Evolutionary conservation across 1,284 basidiomycete genomes (phyloP), one percentile per base, ranked within the genome.

Genomic region (Chiua sp.): DNA sequence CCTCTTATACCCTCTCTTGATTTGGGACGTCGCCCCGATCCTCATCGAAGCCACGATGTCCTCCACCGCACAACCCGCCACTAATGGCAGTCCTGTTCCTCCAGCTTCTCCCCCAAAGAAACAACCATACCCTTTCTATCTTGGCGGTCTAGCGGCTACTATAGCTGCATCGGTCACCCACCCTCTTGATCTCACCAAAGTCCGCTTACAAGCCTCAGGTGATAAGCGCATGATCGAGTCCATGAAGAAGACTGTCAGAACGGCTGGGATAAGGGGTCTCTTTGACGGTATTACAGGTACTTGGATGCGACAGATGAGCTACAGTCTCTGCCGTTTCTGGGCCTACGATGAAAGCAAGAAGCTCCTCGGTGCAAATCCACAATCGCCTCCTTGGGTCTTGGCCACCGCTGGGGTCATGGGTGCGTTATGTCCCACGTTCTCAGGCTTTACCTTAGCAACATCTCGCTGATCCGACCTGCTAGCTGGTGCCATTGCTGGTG

Each of bases 271-370:
- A 37, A 82, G 88, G 51, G 94, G 94, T 1, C 80, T 95, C 50
- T 94, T 88, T 69, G 94, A 94, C 68, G 94, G 94, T 23, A 92
- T 96, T 60, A 83, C 90, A 2, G 95, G 94, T 35, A 96, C 94
- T 33, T 90, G 94, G 85, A 78, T 96, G 71, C 86, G 95, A 39
- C 95, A 97, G 77, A 94, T 96, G 94, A 93, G 90, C 30, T 96
- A 96, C 78, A 95, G 92, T 50, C 81, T 96, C 73, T 95, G 93
- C 72, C 86, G 94, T 18, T 97, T 97, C 80, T 96, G 94, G 83
- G 92, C 93, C 26, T 96, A 96, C 76, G 94, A 97, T 68, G 90
- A 92, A 77, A 90, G 91, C 73, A 96, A 96, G 82, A 92, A 90
- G 78, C 66, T 87, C 7, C 68, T 96, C 3, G 91, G 91, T 33